Base-by-base conservation (phyloP, 2,329 filamentous ascomycete genomes). In the Pseudogymnoascus sp. region DNA sequence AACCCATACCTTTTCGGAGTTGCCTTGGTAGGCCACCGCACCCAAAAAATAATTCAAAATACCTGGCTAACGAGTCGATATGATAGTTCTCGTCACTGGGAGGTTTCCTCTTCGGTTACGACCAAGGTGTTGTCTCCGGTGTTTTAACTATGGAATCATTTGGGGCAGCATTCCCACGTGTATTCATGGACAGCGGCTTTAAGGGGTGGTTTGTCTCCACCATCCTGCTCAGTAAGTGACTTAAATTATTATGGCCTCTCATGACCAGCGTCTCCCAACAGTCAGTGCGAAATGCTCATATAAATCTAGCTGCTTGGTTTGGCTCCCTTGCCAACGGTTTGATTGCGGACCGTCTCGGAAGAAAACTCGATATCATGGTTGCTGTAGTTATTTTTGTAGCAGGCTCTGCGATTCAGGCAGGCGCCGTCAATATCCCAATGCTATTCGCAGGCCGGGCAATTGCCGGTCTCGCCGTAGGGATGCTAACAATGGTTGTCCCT, bases 201-300 rank as follows among this genome's bases (percentile, higher is more conserved):
- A 80, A 82, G 65, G 80, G 80, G 34, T 83, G 81, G 80, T 81
- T 83, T 62, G 79, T 82, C 1, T 81, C 81, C 5, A 79, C 77
- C 1, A 71, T 83, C 4, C 70, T 81, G 8, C 72, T 83, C 0
- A 72, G 75, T 77, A 67, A 63, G 72, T 69, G 21, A 28, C 31
- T 31, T 54, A n/a, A 16, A 13, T 11, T 43, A 14, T 8, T 19
- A 2, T 45, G 16, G 21, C 16, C n/a, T 3, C 21, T 28, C 43
- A 48, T 25, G 14, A 48, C 7, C 43, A 48, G 6, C 21, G 43
- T 25, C 23, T 48, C 37, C 31, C 43, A 23, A 16, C 36, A 25
- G 37, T 34, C 16, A 23, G 19, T 34, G 61, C 13, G n/a, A 6
- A 62, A 21, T 64, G 34, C 48, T 39, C 16, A 31, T 21, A 62